Percentiles rank a stretch among this genome's conserved stretches.
Evolutionary conservation across 139 green algal genomes (phyloP).

Genomic region (Tetratostichococcus sp.): DNA sequence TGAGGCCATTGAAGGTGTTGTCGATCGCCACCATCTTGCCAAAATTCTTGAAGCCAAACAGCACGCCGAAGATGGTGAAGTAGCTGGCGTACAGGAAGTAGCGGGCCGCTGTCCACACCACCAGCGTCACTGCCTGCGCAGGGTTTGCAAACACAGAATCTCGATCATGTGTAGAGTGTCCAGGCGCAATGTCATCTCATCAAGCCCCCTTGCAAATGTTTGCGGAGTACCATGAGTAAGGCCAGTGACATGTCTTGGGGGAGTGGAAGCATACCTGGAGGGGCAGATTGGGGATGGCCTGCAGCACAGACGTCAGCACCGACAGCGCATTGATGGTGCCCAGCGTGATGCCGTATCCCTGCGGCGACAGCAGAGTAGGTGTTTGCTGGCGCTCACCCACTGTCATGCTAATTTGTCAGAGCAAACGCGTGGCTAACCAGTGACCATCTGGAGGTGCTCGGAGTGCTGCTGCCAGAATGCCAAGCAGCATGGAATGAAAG

Average conservation of each 20-base stretch:
- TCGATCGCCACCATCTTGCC: conserved; percentile 55
- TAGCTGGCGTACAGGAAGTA: conserved; percentile 63
- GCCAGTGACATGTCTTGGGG: too few relatives aligned
- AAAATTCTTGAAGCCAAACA: conserved; percentile 60
- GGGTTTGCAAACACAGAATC: too few relatives aligned
- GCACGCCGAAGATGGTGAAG: conserved; percentile 56
- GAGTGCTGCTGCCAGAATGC: too few relatives aligned
- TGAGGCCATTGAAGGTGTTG: conserved; percentile 55
- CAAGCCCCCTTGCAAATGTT: too few relatives aligned
- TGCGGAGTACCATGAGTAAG: too few relatives aligned
- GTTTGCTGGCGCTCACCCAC: neutral
- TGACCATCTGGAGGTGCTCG: too few relatives aligned
- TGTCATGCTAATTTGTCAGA: too few relatives aligned
- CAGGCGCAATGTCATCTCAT: too few relatives aligned
- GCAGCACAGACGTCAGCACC: conserved; percentile 31
- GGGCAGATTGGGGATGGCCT: conserved; percentile 40
- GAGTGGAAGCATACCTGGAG: too few relatives aligned
- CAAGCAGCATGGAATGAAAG: neutral
- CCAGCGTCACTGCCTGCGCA: conserved; percentile 45
- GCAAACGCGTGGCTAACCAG: too few relatives aligned
- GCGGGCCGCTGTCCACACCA: conserved; percentile 39
- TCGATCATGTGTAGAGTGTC: too few relatives aligned
- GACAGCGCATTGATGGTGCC: conserved; percentile 45
- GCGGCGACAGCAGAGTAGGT: neutral
- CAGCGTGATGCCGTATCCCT: conserved; percentile 55